Conservation (phyloP, 1,284 basidiomycete species). For the Ustilago crameri region DNA sequence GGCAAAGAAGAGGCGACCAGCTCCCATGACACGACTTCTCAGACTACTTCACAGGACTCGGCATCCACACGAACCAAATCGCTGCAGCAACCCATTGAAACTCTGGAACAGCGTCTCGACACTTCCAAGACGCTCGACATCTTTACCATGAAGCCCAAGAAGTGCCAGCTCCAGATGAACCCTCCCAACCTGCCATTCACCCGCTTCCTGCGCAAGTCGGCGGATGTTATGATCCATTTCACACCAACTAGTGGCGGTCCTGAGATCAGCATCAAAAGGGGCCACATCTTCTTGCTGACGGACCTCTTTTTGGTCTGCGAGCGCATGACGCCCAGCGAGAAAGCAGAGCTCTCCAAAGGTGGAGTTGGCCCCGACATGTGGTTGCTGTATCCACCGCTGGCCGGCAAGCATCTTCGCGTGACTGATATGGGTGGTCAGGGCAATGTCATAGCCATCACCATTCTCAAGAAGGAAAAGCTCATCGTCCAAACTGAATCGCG, state of each 20-base stretch:
- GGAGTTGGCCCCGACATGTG: conserved; percentile 78
- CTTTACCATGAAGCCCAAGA: conserved; percentile 92
- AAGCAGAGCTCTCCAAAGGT: conserved; percentile 32
- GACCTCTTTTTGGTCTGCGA: conserved; percentile 85
- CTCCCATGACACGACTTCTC: conserved; percentile 28
- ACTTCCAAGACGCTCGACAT: conserved; percentile 87
- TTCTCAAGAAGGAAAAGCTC: conserved; percentile 90
- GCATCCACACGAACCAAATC: conserved; percentile 31
- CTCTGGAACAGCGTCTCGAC: conserved; percentile 83
- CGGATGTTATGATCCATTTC: conserved; percentile 81
- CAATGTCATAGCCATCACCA: conserved; percentile 79
- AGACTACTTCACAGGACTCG: conserved; percentile 18
- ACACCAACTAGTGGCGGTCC: conserved; percentile 74
- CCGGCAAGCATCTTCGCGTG: conserved; percentile 83
- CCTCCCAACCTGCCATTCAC: conserved; percentile 82
- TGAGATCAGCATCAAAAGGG: conserved; percentile 77
- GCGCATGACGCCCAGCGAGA: conserved; percentile 56
- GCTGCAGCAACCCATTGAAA: conserved; percentile 65
- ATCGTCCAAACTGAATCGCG: conserved; percentile 76
- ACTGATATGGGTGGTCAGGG: conserved; percentile 74
- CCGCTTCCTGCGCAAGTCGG: conserved; percentile 81
- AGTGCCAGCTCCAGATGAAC: conserved; percentile 87
- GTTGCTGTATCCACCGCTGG: conserved; percentile 92
- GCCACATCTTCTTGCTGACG: conserved; percentile 88
- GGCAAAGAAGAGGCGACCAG: conserved; percentile 40